These are phyloP conservation scores for Metarhizium brunneum DNA, from an alignment of 2,329 filamentous ascomycete species.

Conservation along the genomic window DNA sequence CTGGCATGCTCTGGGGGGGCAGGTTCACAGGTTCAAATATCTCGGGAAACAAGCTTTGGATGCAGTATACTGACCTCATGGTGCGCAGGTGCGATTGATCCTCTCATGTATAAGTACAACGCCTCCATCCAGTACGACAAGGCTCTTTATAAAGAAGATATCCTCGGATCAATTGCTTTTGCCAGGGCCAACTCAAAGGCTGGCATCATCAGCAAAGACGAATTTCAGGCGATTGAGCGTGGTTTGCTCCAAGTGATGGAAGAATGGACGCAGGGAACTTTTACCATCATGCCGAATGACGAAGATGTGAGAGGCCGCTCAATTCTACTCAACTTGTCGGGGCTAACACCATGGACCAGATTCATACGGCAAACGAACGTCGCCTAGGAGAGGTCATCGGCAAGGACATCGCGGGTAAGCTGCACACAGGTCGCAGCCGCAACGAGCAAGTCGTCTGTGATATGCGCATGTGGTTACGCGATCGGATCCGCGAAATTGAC, in stretches of 20 bases:
- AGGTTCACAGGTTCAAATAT: slow-evolving; percentile 33
- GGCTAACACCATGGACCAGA: slow-evolving; percentile 16
- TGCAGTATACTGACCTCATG: slow-evolving; percentile 11
- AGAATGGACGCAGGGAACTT: slow-evolving; percentile 43
- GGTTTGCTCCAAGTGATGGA: slow-evolving; percentile 52
- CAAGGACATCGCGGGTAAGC: slow-evolving; percentile 75
- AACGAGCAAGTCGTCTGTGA: slow-evolving; percentile 89
- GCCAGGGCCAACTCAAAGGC: slow-evolving; percentile 69
- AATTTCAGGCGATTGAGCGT: slow-evolving; percentile 65
- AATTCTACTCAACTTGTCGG: background rate
- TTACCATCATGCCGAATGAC: slow-evolving; percentile 43
- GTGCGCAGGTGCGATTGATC: slow-evolving; percentile 62
- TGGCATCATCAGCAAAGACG: slow-evolving; percentile 62
- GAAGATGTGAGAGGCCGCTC: slow-evolving; percentile 26
- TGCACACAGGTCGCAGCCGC: slow-evolving; percentile 78
- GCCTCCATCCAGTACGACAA: slow-evolving; percentile 72
- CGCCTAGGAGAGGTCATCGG: slow-evolving; percentile 77
- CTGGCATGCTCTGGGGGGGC: slow-evolving; percentile 33
- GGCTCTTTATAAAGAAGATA: slow-evolving; percentile 70
- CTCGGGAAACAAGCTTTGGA: background rate
- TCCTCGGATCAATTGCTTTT: slow-evolving; percentile 71
- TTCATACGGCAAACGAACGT: slow-evolving; percentile 64
- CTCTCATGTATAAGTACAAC: slow-evolving; percentile 81
- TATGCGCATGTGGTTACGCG: slow-evolving; percentile 81
- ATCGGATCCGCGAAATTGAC: slow-evolving; percentile 64